Base-by-base conservation (phyloP, 2,329 filamentous ascomycete species). In the Alternaria dauci region DNA sequence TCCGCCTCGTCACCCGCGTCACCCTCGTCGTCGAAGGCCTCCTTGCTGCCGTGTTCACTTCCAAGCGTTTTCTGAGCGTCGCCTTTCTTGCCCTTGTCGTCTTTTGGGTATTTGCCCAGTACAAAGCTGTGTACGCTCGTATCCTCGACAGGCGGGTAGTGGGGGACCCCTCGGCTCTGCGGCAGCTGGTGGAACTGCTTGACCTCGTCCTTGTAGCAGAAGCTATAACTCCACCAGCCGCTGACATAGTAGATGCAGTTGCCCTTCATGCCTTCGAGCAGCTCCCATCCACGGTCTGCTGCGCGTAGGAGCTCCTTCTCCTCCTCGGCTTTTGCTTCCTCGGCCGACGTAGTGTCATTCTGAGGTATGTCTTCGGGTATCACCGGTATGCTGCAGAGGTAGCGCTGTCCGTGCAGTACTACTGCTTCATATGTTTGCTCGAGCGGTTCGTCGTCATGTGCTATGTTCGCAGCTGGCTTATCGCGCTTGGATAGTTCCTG, bases 211-310 rank as follows among this genome's bases (percentile, higher is more conserved):
- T 92, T 92, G 80, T 96, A 95, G 83, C 94, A 97, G 78, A 97
- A 97, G 70, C 90, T 91, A 80, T 97, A 97, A 74, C 91, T 95
- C 94, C 94, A 97, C 94, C 94, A 97, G 0, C 94, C 94, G 1
- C 89, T 91, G 66, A 93, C 81, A 76, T 88, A 91, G 81, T 94
- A 96, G 65, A 97, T 86, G 78, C 94, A 97, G 52, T 86, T 86
- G 4, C 89, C 91, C 54, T 94, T 87, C 79, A 97, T 89, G 26
- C 89, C 88, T 65, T 87, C 86, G 52, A 97, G 82, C 23, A 97
- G 84, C 72, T 95, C 91, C 85, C 92, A 91, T 6, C 94, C 94
- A 50, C 88, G 89, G 32, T 88, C 85, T 1, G 90, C 91, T 1
- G 93, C 94, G 26, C 91, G 88, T 41, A 86, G 87, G 9, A 96